These are phyloP conservation scores for Aethionema arabicum DNA, from an alignment of 345 rosid species.

Conservation along the genomic window DNA sequence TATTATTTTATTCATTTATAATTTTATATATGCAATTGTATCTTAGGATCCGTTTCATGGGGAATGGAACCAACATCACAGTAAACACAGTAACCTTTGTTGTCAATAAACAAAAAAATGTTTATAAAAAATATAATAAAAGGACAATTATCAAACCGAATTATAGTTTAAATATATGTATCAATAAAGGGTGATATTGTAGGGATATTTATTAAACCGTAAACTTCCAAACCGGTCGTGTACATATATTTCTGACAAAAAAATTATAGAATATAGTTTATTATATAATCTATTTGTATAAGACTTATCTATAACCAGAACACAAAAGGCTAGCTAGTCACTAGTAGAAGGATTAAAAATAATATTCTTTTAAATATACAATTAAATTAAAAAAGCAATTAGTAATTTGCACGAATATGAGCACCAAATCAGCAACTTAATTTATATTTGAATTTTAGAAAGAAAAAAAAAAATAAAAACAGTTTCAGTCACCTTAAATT, in stretches of 20 bases:
- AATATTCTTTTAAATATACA: too few species aligned
- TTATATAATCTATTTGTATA: too few species aligned
- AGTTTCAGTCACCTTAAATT: too few species aligned
- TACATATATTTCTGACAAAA: neutral
- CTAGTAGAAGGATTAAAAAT: too few species aligned
- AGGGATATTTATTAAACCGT: slow-evolving; percentile 18
- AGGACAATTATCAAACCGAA: slow-evolving; percentile 27
- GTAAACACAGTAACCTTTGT: neutral
- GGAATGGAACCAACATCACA: slow-evolving; percentile 29
- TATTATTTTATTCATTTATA: too few species aligned
- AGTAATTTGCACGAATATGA: too few species aligned
- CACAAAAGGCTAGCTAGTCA: too few species aligned
- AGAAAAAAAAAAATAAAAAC: too few species aligned
- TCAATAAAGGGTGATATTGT: neutral
- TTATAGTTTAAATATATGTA: neutral
- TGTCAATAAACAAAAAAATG: neutral
- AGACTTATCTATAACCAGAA: too few species aligned
- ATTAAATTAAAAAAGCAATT: too few species aligned
- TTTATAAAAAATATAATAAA: neutral
- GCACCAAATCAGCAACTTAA: too few species aligned
- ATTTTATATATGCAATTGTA: slow-evolving; percentile 15
- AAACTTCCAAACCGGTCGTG: slow-evolving; percentile 2
- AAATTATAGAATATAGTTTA: neutral
- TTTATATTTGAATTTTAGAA: too few species aligned
- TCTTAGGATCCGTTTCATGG: slow-evolving; percentile 34